Percentiles rank a stretch among this genome's conserved stretches.
Conservation (phyloP, 2,329 filamentous ascomycete genomes). For the Metarhizium album region DNA sequence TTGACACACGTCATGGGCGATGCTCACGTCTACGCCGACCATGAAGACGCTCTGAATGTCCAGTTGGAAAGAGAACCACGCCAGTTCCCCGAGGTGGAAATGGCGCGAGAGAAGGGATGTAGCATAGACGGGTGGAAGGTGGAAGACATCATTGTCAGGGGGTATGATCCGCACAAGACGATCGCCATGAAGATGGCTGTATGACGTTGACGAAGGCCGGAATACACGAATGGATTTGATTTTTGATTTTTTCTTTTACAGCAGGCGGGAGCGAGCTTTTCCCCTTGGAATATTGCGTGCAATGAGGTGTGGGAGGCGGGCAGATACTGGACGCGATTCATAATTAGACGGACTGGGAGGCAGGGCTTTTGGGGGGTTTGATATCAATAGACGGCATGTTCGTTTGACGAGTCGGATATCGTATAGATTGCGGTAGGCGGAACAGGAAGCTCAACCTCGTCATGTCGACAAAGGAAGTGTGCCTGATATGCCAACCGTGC, state of each 20-base stretch:
- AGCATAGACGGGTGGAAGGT: constrained; percentile 83
- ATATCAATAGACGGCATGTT: neutral
- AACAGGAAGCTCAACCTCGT: neutral
- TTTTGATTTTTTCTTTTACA: neutral
- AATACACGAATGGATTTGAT: neutral
- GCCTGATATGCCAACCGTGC: no score
- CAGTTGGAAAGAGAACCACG: constrained; percentile 74
- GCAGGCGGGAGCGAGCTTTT: neutral
- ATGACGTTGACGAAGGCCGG: constrained; percentile 19
- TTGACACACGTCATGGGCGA: constrained; percentile 96
- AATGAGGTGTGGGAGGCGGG: neutral
- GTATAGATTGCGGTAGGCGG: neutral
- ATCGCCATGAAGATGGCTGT: constrained; percentile 99
- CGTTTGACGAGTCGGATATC: neutral
- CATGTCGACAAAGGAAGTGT: neutral
- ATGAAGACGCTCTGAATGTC: constrained; percentile 73
- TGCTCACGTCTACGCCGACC: constrained; percentile 91
- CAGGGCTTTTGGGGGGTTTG: neutral
- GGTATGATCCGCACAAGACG: constrained; percentile 80
- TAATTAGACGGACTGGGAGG: neutral
- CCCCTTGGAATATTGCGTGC: neutral
- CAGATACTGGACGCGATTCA: neutral
- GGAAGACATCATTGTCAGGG: constrained; percentile 79
- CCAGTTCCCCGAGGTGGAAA: constrained; percentile 69
- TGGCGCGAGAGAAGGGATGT: constrained; percentile 55